Evolutionary conservation across 1,139 yeast species (phyloP).

Genomic region (Pichia sp.): DNA sequence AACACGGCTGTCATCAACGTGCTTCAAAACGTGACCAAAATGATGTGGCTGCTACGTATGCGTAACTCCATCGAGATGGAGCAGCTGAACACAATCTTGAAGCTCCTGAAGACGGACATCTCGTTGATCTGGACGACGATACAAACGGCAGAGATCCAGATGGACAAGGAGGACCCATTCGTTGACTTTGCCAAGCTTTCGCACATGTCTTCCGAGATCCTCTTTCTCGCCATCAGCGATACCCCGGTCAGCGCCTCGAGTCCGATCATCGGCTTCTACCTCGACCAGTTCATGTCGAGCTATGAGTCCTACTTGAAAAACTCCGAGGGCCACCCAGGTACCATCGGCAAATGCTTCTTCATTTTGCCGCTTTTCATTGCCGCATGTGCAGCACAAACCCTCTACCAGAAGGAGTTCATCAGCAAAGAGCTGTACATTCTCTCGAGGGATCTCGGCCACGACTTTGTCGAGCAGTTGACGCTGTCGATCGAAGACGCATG

Average conservation of each 20-base stretch:
- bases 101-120: conserved; percentile 25
- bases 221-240: conserved; percentile 31
- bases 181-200: conserved; percentile 24
- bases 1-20: conserved; percentile 36
- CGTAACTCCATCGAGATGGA: conserved; percentile 8
- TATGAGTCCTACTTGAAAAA: conserved; percentile 20
- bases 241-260: conserved; percentile 26
- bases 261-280: conserved; percentile 30
- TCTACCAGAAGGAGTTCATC: conserved; percentile 28
- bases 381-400: conserved; percentile 31
- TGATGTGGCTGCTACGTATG: conserved; percentile 37
- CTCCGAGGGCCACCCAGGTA: not conserved
- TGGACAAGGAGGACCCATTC: conserved; percentile 13
- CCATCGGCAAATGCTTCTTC: conserved; percentile 17
- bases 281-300: conserved; percentile 29
- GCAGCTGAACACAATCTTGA: conserved; percentile 13
- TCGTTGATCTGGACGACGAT: conserved; percentile 28
- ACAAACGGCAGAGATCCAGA: conserved; percentile 30
- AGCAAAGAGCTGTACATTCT: conserved; percentile 27
- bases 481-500: conserved; percentile 30
- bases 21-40: conserved; percentile 40
- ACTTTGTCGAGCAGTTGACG: conserved; percentile 22
- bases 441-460: conserved; percentile 19
- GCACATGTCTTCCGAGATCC: conserved; percentile 29
- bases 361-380: conserved; percentile 32